phyloP scores from a whole-genome alignment of 345 rosid species.

The Gossypium herbaceum region DNA sequence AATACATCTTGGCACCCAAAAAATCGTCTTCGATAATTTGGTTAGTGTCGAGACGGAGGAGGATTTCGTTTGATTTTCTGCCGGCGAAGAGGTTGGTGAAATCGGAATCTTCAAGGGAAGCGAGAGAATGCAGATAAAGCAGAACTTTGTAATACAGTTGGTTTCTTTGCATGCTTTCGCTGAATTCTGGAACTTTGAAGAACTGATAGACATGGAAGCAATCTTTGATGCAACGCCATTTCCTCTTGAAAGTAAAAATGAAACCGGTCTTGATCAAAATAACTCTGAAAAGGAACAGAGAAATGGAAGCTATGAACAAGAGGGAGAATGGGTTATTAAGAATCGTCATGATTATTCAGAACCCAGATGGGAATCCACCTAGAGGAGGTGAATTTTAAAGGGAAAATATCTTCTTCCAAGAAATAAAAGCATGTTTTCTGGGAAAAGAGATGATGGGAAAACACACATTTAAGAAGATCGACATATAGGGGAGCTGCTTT shows the following conservation, averaged over 20 bases:
- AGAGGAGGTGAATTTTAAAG: neutral
- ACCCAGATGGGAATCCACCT: neutral
- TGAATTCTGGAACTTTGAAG: constrained; percentile 72
- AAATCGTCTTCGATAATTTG: constrained; percentile 70
- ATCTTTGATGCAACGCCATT: constrained; percentile 45
- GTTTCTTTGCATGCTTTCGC: constrained; percentile 56
- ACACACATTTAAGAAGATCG: too few relatives aligned
- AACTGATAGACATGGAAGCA: constrained; percentile 57
- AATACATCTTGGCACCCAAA: constrained; percentile 67
- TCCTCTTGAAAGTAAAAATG: constrained; percentile 43
- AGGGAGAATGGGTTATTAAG: constrained; percentile 25
- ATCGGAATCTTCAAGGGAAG: constrained; percentile 71
- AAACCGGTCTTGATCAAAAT: constrained; percentile 58
- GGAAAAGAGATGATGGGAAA: neutral
- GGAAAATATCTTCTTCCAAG: neutral
- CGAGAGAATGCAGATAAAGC: constrained; percentile 55
- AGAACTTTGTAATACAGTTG: constrained; percentile 46
- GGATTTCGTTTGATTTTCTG: constrained; percentile 49
- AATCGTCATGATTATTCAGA: constrained; percentile 29
- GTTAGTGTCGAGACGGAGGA: constrained; percentile 59
- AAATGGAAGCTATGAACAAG: constrained; percentile 3
- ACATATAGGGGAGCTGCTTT: neutral
- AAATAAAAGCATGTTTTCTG: neutral
- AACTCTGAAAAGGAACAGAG: constrained; percentile 33
- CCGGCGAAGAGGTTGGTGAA: constrained; percentile 79